phyloP scores from a whole-genome alignment of 805 yeast species.

The Novakomyces olei region DNA sequence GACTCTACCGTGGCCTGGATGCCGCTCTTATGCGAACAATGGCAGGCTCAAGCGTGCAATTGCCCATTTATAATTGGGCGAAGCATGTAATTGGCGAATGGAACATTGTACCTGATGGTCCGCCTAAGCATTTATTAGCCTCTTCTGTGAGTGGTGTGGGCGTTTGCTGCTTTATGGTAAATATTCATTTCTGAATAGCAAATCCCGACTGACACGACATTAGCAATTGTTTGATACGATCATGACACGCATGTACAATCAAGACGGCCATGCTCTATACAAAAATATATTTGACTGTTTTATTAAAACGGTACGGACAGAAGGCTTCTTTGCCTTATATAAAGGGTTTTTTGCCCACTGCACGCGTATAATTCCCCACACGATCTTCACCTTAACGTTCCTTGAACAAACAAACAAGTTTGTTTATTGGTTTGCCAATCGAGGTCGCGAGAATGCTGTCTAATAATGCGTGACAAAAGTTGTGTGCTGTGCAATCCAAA shows the following conservation, averaged over 20 bases:
- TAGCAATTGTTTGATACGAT: constrained; percentile 96
- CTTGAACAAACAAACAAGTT: constrained; percentile 82
- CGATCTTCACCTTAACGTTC: constrained; percentile 68
- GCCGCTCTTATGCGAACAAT: constrained; percentile 91
- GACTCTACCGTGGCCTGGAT: constrained; percentile 75
- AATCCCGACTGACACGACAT: too few species aligned
- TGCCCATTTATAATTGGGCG: constrained; percentile 69
- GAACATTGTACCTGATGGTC: constrained; percentile 35
- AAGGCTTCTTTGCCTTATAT: constrained; percentile 73
- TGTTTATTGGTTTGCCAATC: too few species aligned
- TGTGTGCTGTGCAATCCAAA: too few species aligned
- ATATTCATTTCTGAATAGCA: too few species aligned
- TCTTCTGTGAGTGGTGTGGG: constrained; percentile 71
- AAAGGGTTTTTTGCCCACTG: constrained; percentile 91
- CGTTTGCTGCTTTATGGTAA: constrained; percentile 85
- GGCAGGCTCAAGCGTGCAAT: constrained; percentile 83
- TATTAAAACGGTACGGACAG: constrained; percentile 53
- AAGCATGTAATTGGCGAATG: constrained; percentile 38
- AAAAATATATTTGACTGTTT: constrained; percentile 78
- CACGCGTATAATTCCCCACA: constrained; percentile 84
- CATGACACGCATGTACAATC: constrained; percentile 85
- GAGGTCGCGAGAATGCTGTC: too few species aligned
- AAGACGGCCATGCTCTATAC: constrained; percentile 59
- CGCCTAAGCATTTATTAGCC: constrained; percentile 48
- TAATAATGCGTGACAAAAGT: too few species aligned